Evolutionary conservation across 2,329 filamentous ascomycete species (phyloP).

Genomic region (Tolypocladium ovalisporum): DNA sequence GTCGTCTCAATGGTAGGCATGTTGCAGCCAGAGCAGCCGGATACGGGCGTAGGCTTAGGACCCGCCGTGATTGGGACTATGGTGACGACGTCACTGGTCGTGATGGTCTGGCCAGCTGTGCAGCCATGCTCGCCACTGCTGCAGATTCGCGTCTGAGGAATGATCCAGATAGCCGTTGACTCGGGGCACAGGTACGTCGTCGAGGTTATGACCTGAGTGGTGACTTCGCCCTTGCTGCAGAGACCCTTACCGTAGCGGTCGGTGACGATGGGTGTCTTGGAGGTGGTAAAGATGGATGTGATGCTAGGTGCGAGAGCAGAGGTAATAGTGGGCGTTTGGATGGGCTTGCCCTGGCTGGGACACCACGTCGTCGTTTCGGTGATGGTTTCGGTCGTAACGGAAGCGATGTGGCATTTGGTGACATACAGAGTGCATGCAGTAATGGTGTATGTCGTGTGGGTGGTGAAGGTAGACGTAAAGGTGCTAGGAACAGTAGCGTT

Average conservation of each 20-base stretch:
- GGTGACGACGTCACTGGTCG: constrained; percentile 11
- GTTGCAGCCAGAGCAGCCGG: constrained; percentile 7
- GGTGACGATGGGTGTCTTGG: constrained; percentile 45
- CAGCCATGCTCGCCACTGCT: constrained; percentile 14
- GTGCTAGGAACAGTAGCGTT: constrained; percentile 9
- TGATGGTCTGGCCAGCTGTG: constrained; percentile 13
- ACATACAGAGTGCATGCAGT: constrained; percentile 17
- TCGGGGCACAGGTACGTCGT: constrained; percentile 12
- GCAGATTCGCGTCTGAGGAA: constrained; percentile 18
- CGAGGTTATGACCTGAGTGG: constrained; percentile 12
- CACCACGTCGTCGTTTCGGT: constrained; percentile 25
- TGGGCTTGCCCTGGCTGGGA: constrained; percentile 10
- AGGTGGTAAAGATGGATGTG: constrained; percentile 37
- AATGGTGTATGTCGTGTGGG: constrained; percentile 18
- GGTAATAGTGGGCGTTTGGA: constrained; percentile 1
- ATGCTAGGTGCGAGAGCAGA: constrained; percentile 4
- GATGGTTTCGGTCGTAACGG: constrained; percentile 16
- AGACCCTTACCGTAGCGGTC: constrained; percentile 38
- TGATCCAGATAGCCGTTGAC: constrained; percentile 15
- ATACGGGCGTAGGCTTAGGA: constrained; percentile 12
- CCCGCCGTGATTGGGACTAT: constrained; percentile 13
- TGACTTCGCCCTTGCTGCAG: constrained; percentile 11
- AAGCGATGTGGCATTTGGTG: constrained; percentile 15
- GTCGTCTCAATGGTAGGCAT: constrained; percentile 7
- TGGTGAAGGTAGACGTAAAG: constrained; percentile 17